Evolutionary conservation across 176 grass and related monocot genomes (phyloP).

Genomic region (Metroxylon sagu): DNA sequence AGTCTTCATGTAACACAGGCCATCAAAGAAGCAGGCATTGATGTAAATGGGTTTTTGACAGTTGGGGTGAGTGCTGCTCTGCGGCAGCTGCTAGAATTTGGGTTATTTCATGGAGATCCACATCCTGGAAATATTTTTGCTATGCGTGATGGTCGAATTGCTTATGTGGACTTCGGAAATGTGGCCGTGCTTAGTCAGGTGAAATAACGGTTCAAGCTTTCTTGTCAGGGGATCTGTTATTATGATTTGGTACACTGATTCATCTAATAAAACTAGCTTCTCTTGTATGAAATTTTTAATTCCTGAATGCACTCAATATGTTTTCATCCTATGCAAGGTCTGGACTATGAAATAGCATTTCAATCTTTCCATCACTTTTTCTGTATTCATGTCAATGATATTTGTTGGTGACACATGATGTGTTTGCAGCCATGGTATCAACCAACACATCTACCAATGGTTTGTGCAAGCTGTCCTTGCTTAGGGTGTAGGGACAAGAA

Average conservation of each 20-base stretch:
- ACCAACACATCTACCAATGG: no score
- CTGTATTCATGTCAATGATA: no score
- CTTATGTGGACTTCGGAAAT: conserved; percentile 99
- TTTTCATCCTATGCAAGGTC: no score
- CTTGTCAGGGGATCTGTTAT: no score
- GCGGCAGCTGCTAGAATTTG: conserved; percentile 90
- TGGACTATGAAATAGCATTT: no score
- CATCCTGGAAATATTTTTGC: conserved; percentile 99
- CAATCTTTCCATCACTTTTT: no score
- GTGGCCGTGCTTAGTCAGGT: conserved; percentile 96
- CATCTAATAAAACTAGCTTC: not conserved
- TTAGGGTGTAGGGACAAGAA: no score
- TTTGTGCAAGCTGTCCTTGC: no score
- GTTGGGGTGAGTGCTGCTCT: conserved; percentile 95
- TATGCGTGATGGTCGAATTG: conserved; percentile 96
- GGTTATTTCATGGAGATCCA: conserved; percentile 96
- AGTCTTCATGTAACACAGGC: conserved; percentile 33
- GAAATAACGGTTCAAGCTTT: not conserved
- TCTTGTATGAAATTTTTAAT: no score
- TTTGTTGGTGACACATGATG: no score
- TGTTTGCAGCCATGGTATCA: no score
- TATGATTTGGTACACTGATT: not conserved
- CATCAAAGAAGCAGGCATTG: conserved; percentile 83
- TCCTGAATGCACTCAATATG: no score
- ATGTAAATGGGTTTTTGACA: conserved; percentile 88